A percentile compares a stretch with the other conserved stretches of the same genome.
These are phyloP conservation scores for Artemisia tridentata DNA, from an alignment of 129 eudicot species.

Conservation along the genomic window DNA sequence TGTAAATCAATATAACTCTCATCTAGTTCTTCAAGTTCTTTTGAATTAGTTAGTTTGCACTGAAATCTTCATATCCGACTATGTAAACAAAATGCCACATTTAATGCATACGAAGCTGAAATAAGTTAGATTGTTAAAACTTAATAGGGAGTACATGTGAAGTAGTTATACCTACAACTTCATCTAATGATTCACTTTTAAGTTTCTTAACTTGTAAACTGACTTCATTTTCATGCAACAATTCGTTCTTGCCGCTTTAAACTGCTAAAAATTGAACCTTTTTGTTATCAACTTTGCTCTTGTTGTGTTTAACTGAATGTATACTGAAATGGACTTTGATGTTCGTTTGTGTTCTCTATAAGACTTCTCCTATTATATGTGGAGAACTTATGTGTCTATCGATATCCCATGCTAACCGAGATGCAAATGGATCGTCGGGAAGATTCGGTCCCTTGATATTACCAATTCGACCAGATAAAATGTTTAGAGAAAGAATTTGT, in stretches of 20 bases:
- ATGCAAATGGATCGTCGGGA: too few species aligned
- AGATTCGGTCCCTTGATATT: too few species aligned
- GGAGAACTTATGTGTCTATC: too few species aligned
- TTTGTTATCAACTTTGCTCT: constrained; percentile 22
- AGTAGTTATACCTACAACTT: constrained; percentile 39
- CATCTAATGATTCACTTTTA: constrained; percentile 25
- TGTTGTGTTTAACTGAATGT: constrained; percentile 1
- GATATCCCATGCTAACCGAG: too few species aligned
- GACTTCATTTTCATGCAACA: constrained; percentile 20
- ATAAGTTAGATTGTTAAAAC: neutral
- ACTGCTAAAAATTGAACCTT: constrained; percentile 19
- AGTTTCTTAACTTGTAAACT: constrained; percentile 22
- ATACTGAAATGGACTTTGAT: too few species aligned
- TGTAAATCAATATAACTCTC: constrained; percentile 45
- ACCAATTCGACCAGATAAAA: too few species aligned
- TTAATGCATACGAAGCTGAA: neutral
- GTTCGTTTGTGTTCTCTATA: too few species aligned
- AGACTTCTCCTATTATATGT: too few species aligned
- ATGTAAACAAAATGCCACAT: neutral
- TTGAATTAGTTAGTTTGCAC: constrained; percentile 39
- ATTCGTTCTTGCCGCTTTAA: neutral
- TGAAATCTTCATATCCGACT: constrained; percentile 79
- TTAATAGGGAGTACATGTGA: constrained; percentile 26
- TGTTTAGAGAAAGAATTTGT: too few species aligned
- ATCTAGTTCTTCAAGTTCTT: constrained; percentile 45